phyloP scores from a whole-genome alignment of 2,329 filamentous ascomycete species.

The Scleromitrula shiraiana region DNA sequence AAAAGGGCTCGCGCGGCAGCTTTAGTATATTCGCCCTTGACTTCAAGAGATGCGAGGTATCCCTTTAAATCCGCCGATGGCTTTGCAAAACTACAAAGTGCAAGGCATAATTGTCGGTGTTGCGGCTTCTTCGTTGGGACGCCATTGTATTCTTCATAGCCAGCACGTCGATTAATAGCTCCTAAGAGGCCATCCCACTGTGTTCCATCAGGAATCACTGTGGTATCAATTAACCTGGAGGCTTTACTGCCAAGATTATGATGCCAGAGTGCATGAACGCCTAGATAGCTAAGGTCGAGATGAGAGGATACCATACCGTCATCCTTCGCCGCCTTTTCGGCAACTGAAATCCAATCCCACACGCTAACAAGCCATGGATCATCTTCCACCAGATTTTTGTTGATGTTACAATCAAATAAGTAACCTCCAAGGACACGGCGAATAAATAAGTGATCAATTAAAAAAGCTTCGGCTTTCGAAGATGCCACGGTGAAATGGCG shows the following conservation, averaged over 20 bases:
- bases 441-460: conserved; percentile 46
- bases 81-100: conserved; percentile 66
- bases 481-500: conserved; percentile 35
- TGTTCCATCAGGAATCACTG: conserved; percentile 35
- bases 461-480: conserved; percentile 13
- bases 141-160: conserved; percentile 56
- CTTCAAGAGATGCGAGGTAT: conserved; percentile 38
- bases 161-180: conserved; percentile 54
- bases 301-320: conserved; percentile 62
- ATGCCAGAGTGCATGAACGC: conserved; percentile 64
- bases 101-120: conserved; percentile 67
- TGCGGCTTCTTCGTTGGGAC: conserved; percentile 55
- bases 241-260: conserved; percentile 55
- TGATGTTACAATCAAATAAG: conserved; percentile 55
- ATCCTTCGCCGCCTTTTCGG: conserved; percentile 54
- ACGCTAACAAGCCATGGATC: conserved; percentile 68
- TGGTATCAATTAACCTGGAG: conserved; percentile 41
- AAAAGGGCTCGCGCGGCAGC: conserved; percentile 70
- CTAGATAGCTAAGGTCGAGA: conserved; percentile 68
- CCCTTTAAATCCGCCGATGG: conserved; percentile 39
- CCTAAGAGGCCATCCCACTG: conserved; percentile 56
- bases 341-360: conserved; percentile 70
- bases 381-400: conserved; percentile 59
- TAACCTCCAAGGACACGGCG: conserved; percentile 54
- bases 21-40: conserved; percentile 56